A percentile compares a stretch with the other conserved stretches of the same genome.
Conservation (phyloP, 208 protist species). For the Leishmania tropica region DNA sequence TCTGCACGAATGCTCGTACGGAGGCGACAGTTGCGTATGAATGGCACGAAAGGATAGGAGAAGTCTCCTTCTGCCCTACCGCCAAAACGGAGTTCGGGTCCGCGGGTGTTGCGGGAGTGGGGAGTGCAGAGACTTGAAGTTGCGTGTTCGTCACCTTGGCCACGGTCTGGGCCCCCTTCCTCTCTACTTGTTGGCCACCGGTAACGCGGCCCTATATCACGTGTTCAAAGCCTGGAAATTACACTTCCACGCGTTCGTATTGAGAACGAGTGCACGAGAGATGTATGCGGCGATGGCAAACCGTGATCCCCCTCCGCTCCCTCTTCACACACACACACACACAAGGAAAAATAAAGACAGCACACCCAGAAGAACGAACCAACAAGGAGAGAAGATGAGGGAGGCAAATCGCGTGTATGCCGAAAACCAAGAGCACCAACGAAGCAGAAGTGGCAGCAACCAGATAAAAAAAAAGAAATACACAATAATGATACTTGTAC, state of each 20-base stretch:
- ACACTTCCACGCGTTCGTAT: background rate
- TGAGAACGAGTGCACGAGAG: background rate
- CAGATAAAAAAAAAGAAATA: background rate
- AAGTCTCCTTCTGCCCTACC: background rate
- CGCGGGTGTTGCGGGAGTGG: background rate
- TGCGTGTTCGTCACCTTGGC: background rate
- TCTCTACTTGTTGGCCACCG: background rate
- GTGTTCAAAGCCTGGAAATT: background rate
- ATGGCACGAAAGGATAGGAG: background rate
- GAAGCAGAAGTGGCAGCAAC: background rate
- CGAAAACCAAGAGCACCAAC: background rate
- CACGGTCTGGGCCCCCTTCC: background rate
- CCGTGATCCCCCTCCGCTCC: too few relatives aligned
- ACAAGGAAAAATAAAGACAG: background rate
- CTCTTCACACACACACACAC: background rate
- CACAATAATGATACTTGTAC: too few relatives aligned
- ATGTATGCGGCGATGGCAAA: background rate
- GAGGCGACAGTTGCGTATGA: background rate
- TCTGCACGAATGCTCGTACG: background rate
- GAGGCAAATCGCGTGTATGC: background rate
- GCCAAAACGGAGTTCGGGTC: background rate
- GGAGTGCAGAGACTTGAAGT: background rate
- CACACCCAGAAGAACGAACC: background rate
- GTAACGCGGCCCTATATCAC: background rate
- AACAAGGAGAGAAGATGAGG: background rate